phyloP scores from a whole-genome alignment of 106 monocot species.

The Dendrobium chrysotoxum region DNA sequence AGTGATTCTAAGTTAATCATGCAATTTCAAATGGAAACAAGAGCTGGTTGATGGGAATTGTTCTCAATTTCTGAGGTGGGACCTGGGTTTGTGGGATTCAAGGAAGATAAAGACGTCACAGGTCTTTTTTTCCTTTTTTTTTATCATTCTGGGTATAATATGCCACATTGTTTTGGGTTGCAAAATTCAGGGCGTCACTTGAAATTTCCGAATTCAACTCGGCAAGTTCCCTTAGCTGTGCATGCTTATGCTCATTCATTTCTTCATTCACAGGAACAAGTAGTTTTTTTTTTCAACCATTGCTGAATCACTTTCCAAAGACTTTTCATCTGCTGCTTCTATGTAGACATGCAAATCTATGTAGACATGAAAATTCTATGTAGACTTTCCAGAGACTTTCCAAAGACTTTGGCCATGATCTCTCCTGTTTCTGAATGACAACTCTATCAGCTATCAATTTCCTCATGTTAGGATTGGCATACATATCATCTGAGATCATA shows the following conservation, averaged over 20 bases:
- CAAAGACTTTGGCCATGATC: slow-evolving; percentile 16
- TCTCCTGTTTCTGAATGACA: slow-evolving; percentile 6
- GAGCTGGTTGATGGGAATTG: neutral
- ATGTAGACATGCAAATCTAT: slow-evolving; percentile 57
- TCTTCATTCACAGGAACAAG: slow-evolving; percentile 46
- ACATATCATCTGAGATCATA: neutral
- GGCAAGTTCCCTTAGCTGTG: slow-evolving; percentile 62
- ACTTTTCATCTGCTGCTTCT: slow-evolving; percentile 42
- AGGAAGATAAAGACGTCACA: neutral
- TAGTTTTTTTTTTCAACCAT: slow-evolving; percentile 54
- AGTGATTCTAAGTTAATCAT: neutral
- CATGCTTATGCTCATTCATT: slow-evolving; percentile 32
- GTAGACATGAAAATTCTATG: slow-evolving; percentile 15
- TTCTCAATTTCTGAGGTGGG: neutral
- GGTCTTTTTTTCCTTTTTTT: too few species aligned
- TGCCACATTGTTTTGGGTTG: neutral
- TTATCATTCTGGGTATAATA: too few species aligned
- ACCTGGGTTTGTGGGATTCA: neutral
- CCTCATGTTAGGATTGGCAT: neutral
- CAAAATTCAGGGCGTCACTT: neutral
- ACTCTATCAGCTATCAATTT: neutral
- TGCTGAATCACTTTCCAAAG: slow-evolving; percentile 45
- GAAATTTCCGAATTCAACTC: slow-evolving; percentile 15
- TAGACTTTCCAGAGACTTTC: slow-evolving; percentile 32
- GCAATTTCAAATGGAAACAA: neutral